Evolutionary conservation across 495 filamentous ascomycete genomes (phyloP), one percentile per base, ranked within the genome.

Genomic region (Aspergillus leporis): DNA sequence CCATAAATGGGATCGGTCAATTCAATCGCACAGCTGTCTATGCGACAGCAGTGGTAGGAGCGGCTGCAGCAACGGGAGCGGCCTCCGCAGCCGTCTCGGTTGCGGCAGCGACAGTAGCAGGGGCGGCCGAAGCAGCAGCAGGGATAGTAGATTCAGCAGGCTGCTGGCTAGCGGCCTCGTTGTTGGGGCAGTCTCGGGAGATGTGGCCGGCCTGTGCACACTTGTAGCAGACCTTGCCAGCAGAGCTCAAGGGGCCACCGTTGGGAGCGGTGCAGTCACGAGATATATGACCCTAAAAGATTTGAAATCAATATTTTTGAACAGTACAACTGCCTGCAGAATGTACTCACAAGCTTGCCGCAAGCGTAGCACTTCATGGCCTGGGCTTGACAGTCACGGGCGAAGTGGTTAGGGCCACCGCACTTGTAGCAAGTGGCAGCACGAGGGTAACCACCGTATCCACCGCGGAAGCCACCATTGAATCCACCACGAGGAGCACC

Each of bases 361-460:
- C 95, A 99, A 62, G 95, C 93, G 74, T 98, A 99, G 84, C 95
- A 99, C 78, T 99, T 99, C 92, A 97, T 97, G 55, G 93, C 92
- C 78, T 98, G 95, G 61, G 94, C 94, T 79, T 99, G 95, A 82
- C 95, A 99, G 73, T 99, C 95, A 60, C 95, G 90, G 51, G 95
- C 94, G 68, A 91, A 99, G 76, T 99, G 95, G 81, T 99, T 99
- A 49, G 94, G 95, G 13, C 94, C 94, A 66, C 95, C 95, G 74
- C 95, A 99, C 83, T 98, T 98, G 84, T 97, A 98, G 86, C 95
- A 99, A 53, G 93, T 98, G 21, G 95, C 90, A 51, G 91, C 85
- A 53, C 92, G 91, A 60, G 89, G 85, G 51, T 77, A 79, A 53
- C 83, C 83, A 61, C 77, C 73, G 69, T 84, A 91, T 38, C 85